Conservation (phyloP, 2,329 filamentous ascomycete genomes). For the Tolypocladium inflatum region DNA sequence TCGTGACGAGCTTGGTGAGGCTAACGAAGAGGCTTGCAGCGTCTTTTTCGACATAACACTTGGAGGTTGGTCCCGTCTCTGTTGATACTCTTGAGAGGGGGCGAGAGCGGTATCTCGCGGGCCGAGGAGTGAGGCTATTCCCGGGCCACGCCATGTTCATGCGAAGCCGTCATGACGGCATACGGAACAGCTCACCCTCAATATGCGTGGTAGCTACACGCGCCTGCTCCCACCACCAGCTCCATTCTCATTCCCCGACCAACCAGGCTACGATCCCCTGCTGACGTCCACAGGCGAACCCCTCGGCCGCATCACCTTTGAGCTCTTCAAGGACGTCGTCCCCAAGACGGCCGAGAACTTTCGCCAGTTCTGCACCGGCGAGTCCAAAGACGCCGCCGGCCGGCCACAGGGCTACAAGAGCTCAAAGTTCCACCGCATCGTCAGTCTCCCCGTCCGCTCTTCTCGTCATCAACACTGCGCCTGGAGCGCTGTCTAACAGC, state of each 20-base stretch:
- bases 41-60: slow-evolving; percentile 74
- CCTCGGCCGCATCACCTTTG: slow-evolving; percentile 79
- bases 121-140: not conserved
- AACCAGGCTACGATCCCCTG: not conserved
- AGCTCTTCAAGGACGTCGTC: slow-evolving; percentile 77
- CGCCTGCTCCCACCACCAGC: not conserved
- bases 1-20: not conserved
- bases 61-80: slow-evolving; percentile 47
- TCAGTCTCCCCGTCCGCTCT: slow-evolving; percentile 33
- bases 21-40: slow-evolving; percentile 16
- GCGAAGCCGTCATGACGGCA: not conserved
- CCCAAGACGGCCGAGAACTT: slow-evolving; percentile 95
- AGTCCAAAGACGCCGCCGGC: slow-evolving; percentile 69
- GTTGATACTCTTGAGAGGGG: not conserved
- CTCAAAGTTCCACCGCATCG: slow-evolving; percentile 87
- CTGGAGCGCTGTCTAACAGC: slow-evolving; percentile 1
- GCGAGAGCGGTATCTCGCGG: not conserved
- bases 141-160: not conserved
- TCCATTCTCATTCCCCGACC: not conserved
- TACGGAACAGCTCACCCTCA: not conserved
- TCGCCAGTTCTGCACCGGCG: slow-evolving; percentile 91
- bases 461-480: not conserved
- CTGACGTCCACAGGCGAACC: slow-evolving; percentile 54
- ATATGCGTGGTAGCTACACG: not conserved
- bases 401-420: slow-evolving; percentile 89